These are phyloP conservation scores for Scheffersomyces segobiensis DNA, from an alignment of 1,139 yeast species.

Conservation along the genomic window DNA sequence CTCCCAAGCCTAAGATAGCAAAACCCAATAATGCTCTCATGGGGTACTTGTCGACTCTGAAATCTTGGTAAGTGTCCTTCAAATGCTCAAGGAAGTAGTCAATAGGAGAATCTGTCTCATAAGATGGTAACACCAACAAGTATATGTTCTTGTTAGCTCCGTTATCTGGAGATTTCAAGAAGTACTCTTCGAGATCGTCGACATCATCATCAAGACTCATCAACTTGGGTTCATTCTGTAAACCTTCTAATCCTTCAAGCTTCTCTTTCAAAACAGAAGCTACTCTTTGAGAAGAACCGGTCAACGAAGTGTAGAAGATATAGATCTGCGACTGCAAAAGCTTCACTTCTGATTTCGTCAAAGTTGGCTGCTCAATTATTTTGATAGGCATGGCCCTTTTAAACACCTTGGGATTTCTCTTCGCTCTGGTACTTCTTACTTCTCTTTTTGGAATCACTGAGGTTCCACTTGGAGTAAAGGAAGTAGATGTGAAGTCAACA, in stretches of 20 bases:
- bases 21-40: constrained; percentile 69
- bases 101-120: constrained; percentile 89
- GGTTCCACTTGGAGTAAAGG: constrained; percentile 27
- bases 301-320: constrained; percentile 80
- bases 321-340: constrained; percentile 50
- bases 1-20: constrained; percentile 86
- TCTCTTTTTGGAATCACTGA: constrained; percentile 23
- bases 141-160: constrained; percentile 53
- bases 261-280: constrained; percentile 53
- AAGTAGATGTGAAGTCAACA: constrained; percentile 45
- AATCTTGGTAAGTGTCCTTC: constrained; percentile 79
- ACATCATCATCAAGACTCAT: constrained; percentile 77
- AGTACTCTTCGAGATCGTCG: constrained; percentile 82
- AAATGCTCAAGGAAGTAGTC: constrained; percentile 84
- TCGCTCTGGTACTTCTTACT: constrained; percentile 17
- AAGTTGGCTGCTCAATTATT: constrained; percentile 17
- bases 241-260: constrained; percentile 28
- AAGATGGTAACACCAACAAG: constrained; percentile 79
- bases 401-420: constrained; percentile 41
- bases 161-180: constrained; percentile 58
- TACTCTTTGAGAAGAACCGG: constrained; percentile 75
- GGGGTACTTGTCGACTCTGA: constrained; percentile 82
- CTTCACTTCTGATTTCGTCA: constrained; percentile 32
- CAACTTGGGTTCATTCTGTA: constrained; percentile 50
- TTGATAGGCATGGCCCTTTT: constrained; percentile 33